Conservation (phyloP, 176 grass and related monocot genomes). For the Musa troglodytarum region DNA sequence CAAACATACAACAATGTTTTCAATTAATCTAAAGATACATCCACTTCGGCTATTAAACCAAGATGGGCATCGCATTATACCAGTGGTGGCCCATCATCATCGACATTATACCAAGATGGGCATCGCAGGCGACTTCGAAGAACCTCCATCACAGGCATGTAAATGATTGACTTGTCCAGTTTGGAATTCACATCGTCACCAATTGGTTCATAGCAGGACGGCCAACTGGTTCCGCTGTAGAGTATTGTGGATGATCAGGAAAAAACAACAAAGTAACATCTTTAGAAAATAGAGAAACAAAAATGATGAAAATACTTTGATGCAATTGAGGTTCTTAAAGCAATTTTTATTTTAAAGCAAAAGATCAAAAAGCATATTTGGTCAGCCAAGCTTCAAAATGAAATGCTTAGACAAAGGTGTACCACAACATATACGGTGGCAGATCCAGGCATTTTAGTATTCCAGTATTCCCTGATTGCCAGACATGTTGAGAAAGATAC, state of each 20-base stretch:
- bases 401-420: constrained; percentile 64
- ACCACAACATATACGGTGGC: constrained; percentile 59
- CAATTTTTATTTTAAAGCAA: not conserved
- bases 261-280: not conserved
- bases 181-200: constrained; percentile 56
- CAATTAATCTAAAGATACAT: not conserved
- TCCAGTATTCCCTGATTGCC: constrained; percentile 34
- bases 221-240: constrained; percentile 78
- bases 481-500: not conserved
- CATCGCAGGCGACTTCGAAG: constrained; percentile 46
- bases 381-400: not conserved
- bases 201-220: constrained; percentile 61
- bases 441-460: constrained; percentile 47
- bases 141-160: constrained; percentile 72
- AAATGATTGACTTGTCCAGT: constrained; percentile 67
- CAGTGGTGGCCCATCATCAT: constrained; percentile 66
- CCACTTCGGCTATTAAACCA: not conserved
- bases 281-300: constrained; percentile 7
- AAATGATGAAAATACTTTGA: not conserved
- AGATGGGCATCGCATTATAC: constrained; percentile 80
- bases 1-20: not conserved
- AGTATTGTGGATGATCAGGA: constrained; percentile 68
- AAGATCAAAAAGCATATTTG: not conserved
- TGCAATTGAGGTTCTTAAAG: not conserved
- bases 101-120: constrained; percentile 64